Evolutionary conservation across 176 grass and related monocot species (phyloP), one percentile per base, ranked within the genome.

Genomic region (Musa beccarii): DNA sequence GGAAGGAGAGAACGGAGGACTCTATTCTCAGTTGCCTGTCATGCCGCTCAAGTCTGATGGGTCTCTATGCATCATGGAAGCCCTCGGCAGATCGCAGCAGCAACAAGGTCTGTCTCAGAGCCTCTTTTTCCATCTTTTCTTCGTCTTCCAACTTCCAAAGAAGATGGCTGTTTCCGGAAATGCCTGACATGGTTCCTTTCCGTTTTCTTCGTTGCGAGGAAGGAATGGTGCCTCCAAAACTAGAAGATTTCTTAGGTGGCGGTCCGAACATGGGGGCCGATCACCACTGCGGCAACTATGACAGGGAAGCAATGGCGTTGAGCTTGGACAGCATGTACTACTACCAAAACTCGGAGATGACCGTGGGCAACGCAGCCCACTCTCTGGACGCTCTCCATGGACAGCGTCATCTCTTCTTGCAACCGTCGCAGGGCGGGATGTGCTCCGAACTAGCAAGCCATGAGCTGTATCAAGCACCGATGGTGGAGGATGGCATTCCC

Each of bases 201-300:
- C 34, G 11, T 64, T 66, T 53, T 23, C 49, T 52, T 52, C 43
- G 8, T 19, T 79, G 73, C 55, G 19, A 23, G 71, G 56, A 83
- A 94, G 95, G 84, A 57, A 91, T 87, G 82, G 82, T 92, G 86
- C 88, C 84, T 15, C 95, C 90, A 12, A 99, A 99, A 84, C 86
- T 99, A 6, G 95, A 99, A 86, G 95, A 99, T 66, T 99, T 99
- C 90, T 87, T 99, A 84, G 90, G 95, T 11, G 78, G 90, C 67
- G 82, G 84, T 81, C 81, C 69, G 21, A 73, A 63, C 17, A 53
- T 73, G 57, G 78, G 68, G 68, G 11, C 49, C 69, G 69, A 64
- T 72, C 78, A 72, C 17, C 66, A 79, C n/a, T 61, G 34, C 54
- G 77, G 52, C 17, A 83, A 68, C 81, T 84, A 76, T 62, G 85